These are phyloP conservation scores for Geum urbanum DNA, from an alignment of 306 rosid genomes.

Conservation along the genomic window DNA sequence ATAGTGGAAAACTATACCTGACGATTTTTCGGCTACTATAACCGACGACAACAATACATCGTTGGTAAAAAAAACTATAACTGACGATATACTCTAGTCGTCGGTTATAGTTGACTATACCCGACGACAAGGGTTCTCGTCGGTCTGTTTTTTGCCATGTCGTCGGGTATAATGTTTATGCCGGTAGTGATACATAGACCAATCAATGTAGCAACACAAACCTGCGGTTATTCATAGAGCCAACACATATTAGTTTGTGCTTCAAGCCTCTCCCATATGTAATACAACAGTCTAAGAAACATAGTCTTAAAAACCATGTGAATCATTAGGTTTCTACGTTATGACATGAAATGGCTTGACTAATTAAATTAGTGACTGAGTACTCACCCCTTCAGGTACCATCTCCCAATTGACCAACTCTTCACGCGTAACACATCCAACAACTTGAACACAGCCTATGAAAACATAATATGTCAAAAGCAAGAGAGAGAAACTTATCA, in stretches of 20 bases:
- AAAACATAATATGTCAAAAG: slow-evolving; percentile 16
- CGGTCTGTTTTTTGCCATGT: too few relatives aligned
- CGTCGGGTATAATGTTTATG: too few relatives aligned
- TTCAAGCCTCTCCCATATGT: slow-evolving; percentile 61
- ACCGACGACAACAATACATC: too few relatives aligned
- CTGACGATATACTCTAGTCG: too few relatives aligned
- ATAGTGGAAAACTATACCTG: too few relatives aligned
- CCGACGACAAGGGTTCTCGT: too few relatives aligned
- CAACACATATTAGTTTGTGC: slow-evolving; percentile 78
- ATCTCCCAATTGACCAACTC: slow-evolving; percentile 75
- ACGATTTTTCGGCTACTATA: too few relatives aligned
- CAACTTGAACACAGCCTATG: slow-evolving; percentile 76
- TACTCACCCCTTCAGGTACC: slow-evolving; percentile 78
- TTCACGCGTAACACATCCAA: slow-evolving; percentile 71
- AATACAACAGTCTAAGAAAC: slow-evolving; percentile 16
- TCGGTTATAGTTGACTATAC: too few relatives aligned
- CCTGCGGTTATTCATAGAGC: slow-evolving; percentile 91
- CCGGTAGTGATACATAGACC: slow-evolving; percentile 5
- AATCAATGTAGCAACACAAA: slow-evolving; percentile 25
- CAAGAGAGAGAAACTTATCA: not conserved
- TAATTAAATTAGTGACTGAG: too few relatives aligned
- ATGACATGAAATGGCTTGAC: not conserved
- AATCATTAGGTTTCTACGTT: not conserved
- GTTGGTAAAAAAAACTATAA: too few relatives aligned
- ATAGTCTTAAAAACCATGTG: slow-evolving; percentile 14